Conservation (phyloP, 257 asterid genomes). For the Capsicum rhomboideum region DNA sequence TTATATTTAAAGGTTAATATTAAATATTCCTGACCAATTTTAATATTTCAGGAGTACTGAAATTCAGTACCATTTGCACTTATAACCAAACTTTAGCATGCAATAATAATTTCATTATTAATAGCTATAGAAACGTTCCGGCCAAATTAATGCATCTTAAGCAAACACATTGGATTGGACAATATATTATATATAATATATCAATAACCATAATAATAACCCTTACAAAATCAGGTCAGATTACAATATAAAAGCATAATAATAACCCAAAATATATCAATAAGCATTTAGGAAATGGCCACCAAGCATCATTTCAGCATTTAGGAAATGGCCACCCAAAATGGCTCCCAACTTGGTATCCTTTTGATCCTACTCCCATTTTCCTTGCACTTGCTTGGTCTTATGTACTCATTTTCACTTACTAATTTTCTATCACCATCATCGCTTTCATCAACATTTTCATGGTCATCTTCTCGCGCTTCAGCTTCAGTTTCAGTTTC, state of each 20-base stretch:
- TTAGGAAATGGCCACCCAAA: not conserved
- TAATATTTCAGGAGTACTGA: no score
- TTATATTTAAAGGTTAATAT: not conserved
- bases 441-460: not conserved
- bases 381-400: not conserved
- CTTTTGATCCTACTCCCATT: not conserved
- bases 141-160: not conserved
- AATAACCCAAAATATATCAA: not conserved
- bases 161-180: not conserved
- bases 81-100: not conserved
- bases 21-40: not conserved
- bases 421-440: not conserved
- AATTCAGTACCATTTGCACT: not conserved
- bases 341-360: not conserved
- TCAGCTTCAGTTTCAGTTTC: not conserved
- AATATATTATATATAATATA: not conserved
- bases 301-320: no score
- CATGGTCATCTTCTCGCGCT: not conserved
- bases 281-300: not conserved
- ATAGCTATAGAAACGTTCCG: not conserved
- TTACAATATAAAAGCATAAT: not conserved
- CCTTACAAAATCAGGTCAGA: not conserved
- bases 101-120: not conserved
- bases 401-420: not conserved
- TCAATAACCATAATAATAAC: not conserved